Evolutionary conservation across 164 flowering plant genomes (phyloP).

Genomic region (Vitis riparia): DNA sequence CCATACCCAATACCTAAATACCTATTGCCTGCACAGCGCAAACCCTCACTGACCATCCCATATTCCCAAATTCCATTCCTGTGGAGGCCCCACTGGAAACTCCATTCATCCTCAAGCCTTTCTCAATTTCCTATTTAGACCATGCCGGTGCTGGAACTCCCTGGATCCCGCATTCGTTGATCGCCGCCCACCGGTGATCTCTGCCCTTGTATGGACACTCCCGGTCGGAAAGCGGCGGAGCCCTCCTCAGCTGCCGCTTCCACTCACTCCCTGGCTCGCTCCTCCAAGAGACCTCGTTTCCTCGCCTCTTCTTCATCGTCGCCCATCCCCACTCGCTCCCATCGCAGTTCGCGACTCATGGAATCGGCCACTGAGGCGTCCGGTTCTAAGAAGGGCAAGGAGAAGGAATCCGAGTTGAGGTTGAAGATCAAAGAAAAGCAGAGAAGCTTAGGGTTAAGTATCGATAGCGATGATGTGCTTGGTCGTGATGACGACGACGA

Average conservation of each 20-base stretch:
- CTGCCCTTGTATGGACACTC: constrained; percentile 97
- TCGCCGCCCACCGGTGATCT: too few species aligned
- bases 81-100: too few species aligned
- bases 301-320: constrained; percentile 29
- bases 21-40: too few species aligned
- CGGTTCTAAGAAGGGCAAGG: constrained; percentile 83
- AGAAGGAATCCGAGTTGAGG: constrained; percentile 82
- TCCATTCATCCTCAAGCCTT: too few species aligned
- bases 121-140: too few species aligned
- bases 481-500: too few species aligned
- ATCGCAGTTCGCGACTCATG: constrained; percentile 41
- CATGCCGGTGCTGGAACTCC: too few species aligned
- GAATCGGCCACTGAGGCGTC: constrained; percentile 62
- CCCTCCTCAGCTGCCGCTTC: constrained; percentile 95
- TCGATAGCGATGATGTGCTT: constrained; percentile 27
- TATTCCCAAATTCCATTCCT: too few species aligned
- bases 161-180: too few species aligned
- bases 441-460: constrained; percentile 52
- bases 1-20: too few species aligned
- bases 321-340: constrained; percentile 54
- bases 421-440: constrained; percentile 44
- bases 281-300: constrained; percentile 65
- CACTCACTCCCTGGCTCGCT: constrained; percentile 64
- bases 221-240: constrained; percentile 99
- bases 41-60: too few species aligned